These are phyloP conservation scores for Fusarium succisae DNA, from an alignment of 2,329 filamentous ascomycete genomes.

Conservation along the genomic window DNA sequence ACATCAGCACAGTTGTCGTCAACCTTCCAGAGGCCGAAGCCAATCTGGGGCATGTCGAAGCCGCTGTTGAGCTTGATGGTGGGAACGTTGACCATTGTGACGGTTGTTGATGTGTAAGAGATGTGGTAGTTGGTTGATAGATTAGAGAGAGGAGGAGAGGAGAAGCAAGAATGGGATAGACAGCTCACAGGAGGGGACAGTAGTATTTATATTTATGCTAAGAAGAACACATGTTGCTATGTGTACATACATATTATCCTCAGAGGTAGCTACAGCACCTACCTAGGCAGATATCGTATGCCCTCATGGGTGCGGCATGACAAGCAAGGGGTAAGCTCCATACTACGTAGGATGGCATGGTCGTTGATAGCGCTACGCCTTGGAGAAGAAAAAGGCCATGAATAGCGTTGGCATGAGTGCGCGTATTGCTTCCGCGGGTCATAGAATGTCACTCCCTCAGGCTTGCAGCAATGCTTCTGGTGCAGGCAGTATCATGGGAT, in stretches of 20 bases:
- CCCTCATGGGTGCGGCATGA: constrained; percentile 33
- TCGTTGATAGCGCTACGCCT: constrained; percentile 40
- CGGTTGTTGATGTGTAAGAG: constrained; percentile 20
- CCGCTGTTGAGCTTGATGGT: constrained; percentile 72
- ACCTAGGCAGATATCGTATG: constrained; percentile 10
- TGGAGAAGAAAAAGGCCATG: background rate
- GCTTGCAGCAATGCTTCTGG: background rate
- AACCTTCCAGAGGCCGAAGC: constrained; percentile 87
- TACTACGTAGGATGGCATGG: constrained; percentile 13
- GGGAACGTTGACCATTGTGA: constrained; percentile 48
- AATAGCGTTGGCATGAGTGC: constrained; percentile 1
- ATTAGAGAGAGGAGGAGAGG: background rate
- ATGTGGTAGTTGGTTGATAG: background rate
- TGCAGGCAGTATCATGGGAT: constrained; percentile 26
- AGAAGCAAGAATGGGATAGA: constrained; percentile 6
- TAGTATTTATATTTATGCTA: constrained; percentile 39
- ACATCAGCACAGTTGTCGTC: constrained; percentile 77
- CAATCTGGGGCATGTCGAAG: constrained; percentile 77
- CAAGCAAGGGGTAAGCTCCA: background rate
- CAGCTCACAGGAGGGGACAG: constrained; percentile 18
- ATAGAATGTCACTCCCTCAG: constrained; percentile 12
- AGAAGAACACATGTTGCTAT: constrained; percentile 17
- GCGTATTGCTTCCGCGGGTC: background rate
- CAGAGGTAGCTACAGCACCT: background rate
- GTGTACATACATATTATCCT: background rate